These are phyloP conservation scores for Globisporangium uncinulatum DNA, from an alignment of 352 stramenopile genomes.

Conservation along the genomic window DNA sequence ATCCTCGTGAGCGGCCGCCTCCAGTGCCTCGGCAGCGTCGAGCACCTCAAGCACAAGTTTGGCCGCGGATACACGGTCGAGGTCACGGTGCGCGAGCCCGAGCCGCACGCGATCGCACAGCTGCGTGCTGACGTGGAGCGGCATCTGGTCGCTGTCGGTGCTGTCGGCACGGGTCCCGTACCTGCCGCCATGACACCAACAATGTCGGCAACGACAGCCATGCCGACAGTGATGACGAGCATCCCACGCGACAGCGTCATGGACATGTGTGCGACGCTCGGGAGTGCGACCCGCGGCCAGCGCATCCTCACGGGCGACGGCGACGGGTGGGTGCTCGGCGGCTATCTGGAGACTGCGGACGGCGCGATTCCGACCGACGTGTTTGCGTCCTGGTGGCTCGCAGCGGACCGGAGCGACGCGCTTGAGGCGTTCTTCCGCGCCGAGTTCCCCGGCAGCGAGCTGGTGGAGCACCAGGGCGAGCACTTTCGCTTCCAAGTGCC, in stretches of 20 bases:
- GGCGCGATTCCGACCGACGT: constrained; percentile 37
- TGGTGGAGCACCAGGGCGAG: constrained; percentile 60
- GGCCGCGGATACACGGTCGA: constrained; percentile 92
- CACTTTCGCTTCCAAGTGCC: constrained; percentile 71
- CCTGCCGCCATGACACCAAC: background rate
- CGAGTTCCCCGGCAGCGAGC: constrained; percentile 31
- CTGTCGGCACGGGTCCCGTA: constrained; percentile 28
- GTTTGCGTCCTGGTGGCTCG: constrained; percentile 56
- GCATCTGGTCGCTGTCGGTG: constrained; percentile 32
- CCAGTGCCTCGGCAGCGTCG: constrained; percentile 73
- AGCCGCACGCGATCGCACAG: constrained; percentile 8
- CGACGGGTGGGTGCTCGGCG: constrained; percentile 35
- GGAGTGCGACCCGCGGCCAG: constrained; percentile 19
- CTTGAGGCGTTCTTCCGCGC: constrained; percentile 36
- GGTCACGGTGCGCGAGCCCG: constrained; percentile 42
- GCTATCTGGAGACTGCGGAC: constrained; percentile 34
- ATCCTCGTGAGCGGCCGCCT: constrained; percentile 61
- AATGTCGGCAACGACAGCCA: background rate
- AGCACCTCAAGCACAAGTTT: constrained; percentile 96
- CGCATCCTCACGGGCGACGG: constrained; percentile 29
- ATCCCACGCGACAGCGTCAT: constrained; percentile 27
- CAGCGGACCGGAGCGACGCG: constrained; percentile 31
- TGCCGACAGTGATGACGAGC: background rate
- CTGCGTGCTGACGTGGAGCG: constrained; percentile 11
- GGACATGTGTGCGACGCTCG: constrained; percentile 27